Percentiles rank a stretch among this genome's conserved stretches.
Conservation (phyloP, 2,329 filamentous ascomycete species). For the Phaeosphaeriaceae sp. region DNA sequence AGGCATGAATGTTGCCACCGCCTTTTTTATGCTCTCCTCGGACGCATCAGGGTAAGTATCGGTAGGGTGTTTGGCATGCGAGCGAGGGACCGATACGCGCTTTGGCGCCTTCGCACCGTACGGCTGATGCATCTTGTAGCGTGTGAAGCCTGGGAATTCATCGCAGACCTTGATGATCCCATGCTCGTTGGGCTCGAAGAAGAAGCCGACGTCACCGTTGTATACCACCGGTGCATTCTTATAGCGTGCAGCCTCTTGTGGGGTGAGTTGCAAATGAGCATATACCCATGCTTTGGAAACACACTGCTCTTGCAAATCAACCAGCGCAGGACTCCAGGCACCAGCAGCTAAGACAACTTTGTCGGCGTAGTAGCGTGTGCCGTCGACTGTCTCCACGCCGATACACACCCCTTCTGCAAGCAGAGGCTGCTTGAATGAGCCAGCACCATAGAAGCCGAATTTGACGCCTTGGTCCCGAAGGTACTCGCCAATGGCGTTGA, state of each 20-base stretch:
- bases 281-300: slow-evolving; percentile 67
- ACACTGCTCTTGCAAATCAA: slow-evolving; percentile 42
- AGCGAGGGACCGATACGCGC: slow-evolving; percentile 61
- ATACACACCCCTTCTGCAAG: slow-evolving; percentile 49
- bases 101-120: slow-evolving; percentile 59
- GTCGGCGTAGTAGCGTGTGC: slow-evolving; percentile 53
- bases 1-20: slow-evolving; percentile 54
- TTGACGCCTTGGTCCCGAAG: slow-evolving; percentile 50
- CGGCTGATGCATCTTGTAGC: slow-evolving; percentile 43
- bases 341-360: slow-evolving; percentile 56
- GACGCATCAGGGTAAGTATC: slow-evolving; percentile 53
- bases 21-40: slow-evolving; percentile 50
- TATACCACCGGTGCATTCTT: slow-evolving; percentile 64
- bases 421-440: slow-evolving; percentile 55
- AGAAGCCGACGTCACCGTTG: slow-evolving; percentile 58
- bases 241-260: slow-evolving; percentile 58
- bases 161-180: slow-evolving; percentile 63
- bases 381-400: slow-evolving; percentile 53
- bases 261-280: slow-evolving; percentile 60
- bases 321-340: slow-evolving; percentile 38
- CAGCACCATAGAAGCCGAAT: slow-evolving; percentile 54
- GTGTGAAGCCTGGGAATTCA: slow-evolving; percentile 62
- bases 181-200: slow-evolving; percentile 58
- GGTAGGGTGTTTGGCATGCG: slow-evolving; percentile 56
- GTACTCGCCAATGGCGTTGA: slow-evolving; percentile 55